Evolutionary conservation across 768 basidiomycete species (phyloP).

Genomic region (Amanita exitialis): DNA sequence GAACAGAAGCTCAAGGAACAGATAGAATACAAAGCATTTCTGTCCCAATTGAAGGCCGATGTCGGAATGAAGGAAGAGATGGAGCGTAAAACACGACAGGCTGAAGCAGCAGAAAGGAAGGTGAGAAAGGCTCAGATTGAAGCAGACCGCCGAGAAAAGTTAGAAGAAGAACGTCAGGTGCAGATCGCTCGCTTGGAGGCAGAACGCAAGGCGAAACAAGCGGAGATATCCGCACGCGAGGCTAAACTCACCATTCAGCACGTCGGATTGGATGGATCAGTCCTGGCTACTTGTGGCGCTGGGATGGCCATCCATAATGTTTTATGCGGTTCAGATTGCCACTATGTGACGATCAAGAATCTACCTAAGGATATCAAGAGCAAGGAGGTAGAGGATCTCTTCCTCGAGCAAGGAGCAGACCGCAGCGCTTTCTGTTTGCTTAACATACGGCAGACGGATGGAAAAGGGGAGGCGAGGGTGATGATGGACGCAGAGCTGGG

Average conservation of each 20-base stretch:
- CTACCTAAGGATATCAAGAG: conserved; percentile 30
- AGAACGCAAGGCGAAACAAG: conserved; percentile 1
- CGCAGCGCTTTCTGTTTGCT: conserved; percentile 21
- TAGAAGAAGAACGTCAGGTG: conserved; percentile 12
- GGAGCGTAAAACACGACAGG: too few relatives aligned
- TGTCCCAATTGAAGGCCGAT: neutral
- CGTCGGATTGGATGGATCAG: conserved; percentile 31
- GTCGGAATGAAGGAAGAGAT: neutral
- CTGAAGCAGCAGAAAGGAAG: neutral
- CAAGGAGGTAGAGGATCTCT: conserved; percentile 31
- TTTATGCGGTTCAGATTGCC: conserved; percentile 43
- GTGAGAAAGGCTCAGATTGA: conserved; percentile 1
- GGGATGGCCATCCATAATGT: conserved; percentile 36
- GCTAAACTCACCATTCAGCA: conserved; percentile 31
- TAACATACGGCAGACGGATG: conserved; percentile 16
- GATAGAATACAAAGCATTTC: neutral
- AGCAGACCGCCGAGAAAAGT: conserved; percentile 1
- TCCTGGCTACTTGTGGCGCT: conserved; percentile 38
- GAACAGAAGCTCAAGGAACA: neutral
- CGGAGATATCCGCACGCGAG: conserved; percentile 19
- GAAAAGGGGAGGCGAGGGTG: conserved; percentile 30
- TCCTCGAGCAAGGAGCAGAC: conserved; percentile 33
- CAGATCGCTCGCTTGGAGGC: conserved; percentile 11
- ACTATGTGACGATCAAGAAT: conserved; percentile 33
- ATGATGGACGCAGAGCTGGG: conserved; percentile 18